Percentiles rank a stretch among this genome's conserved stretches.
These are phyloP conservation scores for Oryza meridionalis DNA, from an alignment of 176 grass and related monocot genomes.

Conservation along the genomic window DNA sequence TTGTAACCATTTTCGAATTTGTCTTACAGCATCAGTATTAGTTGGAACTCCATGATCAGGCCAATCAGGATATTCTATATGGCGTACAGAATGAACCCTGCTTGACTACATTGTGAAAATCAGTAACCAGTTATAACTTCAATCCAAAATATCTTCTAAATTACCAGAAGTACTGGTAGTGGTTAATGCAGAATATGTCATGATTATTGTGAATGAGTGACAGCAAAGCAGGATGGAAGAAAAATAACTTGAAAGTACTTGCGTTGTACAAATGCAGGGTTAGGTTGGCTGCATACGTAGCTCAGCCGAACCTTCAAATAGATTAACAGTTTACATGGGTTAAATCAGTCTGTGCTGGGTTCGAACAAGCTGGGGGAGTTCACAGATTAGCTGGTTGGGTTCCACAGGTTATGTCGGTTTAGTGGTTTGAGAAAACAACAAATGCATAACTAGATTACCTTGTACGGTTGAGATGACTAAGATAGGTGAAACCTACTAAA, in stretches of 20 bases:
- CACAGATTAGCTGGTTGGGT: not conserved
- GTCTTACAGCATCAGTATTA: constrained; percentile 58
- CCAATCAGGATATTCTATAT: constrained; percentile 83
- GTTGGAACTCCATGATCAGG: constrained; percentile 80
- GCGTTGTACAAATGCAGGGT: not conserved
- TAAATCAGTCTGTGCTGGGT: not conserved
- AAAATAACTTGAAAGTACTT: not conserved
- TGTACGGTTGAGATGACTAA: not conserved
- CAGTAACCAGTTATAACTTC: constrained; percentile 2
- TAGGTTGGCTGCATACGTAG: not conserved
- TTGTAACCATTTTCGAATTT: constrained; percentile 71
- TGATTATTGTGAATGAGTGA: not conserved
- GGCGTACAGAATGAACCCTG: constrained; percentile 65
- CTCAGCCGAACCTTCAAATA: not conserved
- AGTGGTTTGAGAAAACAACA: not conserved
- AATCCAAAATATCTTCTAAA: not conserved
- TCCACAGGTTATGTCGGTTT: not conserved
- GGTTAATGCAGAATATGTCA: too few relatives aligned
- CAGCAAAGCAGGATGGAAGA: constrained; percentile 3
- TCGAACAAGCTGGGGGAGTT: not conserved
- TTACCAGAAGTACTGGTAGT: not conserved
- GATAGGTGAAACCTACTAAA: constrained; percentile 6
- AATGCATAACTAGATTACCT: not conserved
- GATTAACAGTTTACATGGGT: not conserved
- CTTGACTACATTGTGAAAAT: constrained; percentile 59